Conservation (phyloP, 2,329 filamentous ascomycete species). For the Colletotrichum sp. region DNA sequence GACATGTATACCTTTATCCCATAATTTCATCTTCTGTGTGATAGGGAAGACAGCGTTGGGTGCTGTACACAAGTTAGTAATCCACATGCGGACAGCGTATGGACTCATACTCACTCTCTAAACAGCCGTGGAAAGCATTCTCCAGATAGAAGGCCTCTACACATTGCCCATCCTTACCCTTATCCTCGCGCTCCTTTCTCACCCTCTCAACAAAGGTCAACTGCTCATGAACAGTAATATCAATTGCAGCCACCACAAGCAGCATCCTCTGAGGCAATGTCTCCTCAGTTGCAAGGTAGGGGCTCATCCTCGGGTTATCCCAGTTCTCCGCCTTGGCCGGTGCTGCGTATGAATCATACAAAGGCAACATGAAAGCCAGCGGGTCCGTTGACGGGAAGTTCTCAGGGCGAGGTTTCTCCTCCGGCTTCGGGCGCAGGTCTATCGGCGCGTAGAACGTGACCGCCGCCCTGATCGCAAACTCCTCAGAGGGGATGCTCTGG, state of each 20-base stretch:
- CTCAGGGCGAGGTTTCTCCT: conserved; percentile 41
- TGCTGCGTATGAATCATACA: conserved; percentile 49
- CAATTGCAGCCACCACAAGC: conserved; percentile 42
- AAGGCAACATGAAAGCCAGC: conserved; percentile 37
- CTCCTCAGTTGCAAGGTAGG: conserved; percentile 36
- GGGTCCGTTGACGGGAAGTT: conserved; percentile 42
- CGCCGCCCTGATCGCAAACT: conserved; percentile 37
- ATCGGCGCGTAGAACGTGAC: conserved; percentile 45
- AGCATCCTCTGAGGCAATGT: conserved; percentile 42
- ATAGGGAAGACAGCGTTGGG: too few relatives aligned
- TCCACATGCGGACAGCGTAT: too few relatives aligned
- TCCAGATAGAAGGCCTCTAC: not conserved
- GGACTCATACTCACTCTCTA: conserved; percentile 13
- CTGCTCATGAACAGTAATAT: conserved; percentile 47
- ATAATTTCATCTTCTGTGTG: too few relatives aligned
- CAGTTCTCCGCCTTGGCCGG: conserved; percentile 29
- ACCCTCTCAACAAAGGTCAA: conserved; percentile 38
- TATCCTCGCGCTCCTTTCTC: conserved; percentile 21
- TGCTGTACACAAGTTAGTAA: too few relatives aligned
- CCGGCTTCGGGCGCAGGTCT: conserved; percentile 42
- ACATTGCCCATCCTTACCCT: not conserved
- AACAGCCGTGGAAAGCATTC: conserved; percentile 9
- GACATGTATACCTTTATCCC: too few relatives aligned
- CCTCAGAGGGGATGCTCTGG: conserved; percentile 4
- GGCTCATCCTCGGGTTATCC: conserved; percentile 39